Evolutionary conservation across 306 rosid species (phyloP).

Genomic region (Rosa lucieae): DNA sequence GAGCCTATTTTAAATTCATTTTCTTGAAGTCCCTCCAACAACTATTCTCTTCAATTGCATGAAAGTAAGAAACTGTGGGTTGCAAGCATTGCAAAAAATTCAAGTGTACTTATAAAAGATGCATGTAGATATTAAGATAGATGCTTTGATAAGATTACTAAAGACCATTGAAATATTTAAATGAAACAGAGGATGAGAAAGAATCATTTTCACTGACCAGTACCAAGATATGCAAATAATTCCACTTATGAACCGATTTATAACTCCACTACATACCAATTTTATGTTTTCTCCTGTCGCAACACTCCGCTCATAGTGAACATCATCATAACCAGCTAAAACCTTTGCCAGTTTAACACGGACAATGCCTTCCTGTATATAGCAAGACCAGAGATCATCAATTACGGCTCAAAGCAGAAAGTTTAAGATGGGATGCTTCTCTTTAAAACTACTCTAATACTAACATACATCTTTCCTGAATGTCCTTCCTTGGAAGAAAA

Average conservation of each 20-base stretch:
- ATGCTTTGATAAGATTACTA: background rate
- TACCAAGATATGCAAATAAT: background rate
- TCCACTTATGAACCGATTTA: conserved; percentile 13
- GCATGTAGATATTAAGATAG: no score
- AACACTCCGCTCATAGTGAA: conserved; percentile 82
- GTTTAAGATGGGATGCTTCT: conserved; percentile 7
- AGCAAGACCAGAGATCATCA: conserved; percentile 29
- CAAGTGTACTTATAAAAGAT: background rate
- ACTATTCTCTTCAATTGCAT: background rate
- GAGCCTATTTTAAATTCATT: background rate
- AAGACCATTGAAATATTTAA: background rate
- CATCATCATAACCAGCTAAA: conserved; percentile 67
- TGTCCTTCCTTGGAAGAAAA: conserved; percentile 89
- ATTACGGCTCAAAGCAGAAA: background rate
- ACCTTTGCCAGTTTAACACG: conserved; percentile 80
- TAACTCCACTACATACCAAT: conserved; percentile 55
- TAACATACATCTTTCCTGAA: conserved; percentile 81
- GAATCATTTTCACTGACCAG: conserved; percentile 2
- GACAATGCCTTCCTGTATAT: conserved; percentile 84
- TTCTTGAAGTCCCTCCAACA: conserved; percentile 19
- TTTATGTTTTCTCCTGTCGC: conserved; percentile 81
- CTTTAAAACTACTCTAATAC: conserved; percentile 15
- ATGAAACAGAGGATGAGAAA: conserved; percentile 24
- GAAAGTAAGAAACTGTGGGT: background rate
- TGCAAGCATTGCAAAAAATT: conserved; percentile 16